Conservation (phyloP, 2,329 filamentous ascomycete genomes). For the Allantophomopsis lycopodina region DNA sequence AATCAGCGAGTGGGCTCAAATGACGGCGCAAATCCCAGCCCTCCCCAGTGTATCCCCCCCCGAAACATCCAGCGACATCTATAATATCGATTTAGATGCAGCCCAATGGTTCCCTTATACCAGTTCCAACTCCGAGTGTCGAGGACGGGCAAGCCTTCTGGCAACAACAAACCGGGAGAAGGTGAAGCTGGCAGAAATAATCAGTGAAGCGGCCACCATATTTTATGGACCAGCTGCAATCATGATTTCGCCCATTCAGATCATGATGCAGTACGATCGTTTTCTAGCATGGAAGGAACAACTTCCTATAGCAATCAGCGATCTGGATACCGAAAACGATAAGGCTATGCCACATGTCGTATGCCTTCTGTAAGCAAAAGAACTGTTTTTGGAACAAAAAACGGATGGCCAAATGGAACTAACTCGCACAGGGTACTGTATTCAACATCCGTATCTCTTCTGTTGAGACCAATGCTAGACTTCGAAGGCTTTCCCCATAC, state of each 20-base stretch:
- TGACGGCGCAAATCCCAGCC: constrained; percentile 15
- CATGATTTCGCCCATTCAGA: constrained; percentile 7
- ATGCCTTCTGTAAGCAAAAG: constrained; percentile 16
- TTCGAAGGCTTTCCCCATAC: constrained; percentile 11
- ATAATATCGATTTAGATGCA: constrained; percentile 5
- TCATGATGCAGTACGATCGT: constrained; percentile 15
- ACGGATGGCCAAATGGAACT: not conserved
- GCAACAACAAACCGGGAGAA: constrained; percentile 18
- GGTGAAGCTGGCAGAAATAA: constrained; percentile 13
- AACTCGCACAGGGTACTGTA: constrained; percentile 15
- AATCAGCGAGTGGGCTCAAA: constrained; percentile 18
- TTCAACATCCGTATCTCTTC: constrained; percentile 13
- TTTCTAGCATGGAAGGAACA: constrained; percentile 14
- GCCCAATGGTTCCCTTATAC: constrained; percentile 14
- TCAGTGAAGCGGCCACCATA: constrained; percentile 12
- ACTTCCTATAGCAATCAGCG: constrained; percentile 11
- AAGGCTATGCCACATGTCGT: constrained; percentile 17
- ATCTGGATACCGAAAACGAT: constrained; percentile 8
- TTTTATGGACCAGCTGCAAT: constrained; percentile 10
- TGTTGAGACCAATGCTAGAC: constrained; percentile 17
- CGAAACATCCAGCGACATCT: constrained; percentile 5
- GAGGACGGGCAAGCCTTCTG: constrained; percentile 10
- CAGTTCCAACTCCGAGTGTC: constrained; percentile 6
- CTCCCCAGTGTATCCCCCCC: constrained; percentile 2
- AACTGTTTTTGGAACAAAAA: not conserved